Base-by-base conservation (phyloP, 2,329 filamentous ascomycete genomes). In the Bretziella fagacearum region DNA sequence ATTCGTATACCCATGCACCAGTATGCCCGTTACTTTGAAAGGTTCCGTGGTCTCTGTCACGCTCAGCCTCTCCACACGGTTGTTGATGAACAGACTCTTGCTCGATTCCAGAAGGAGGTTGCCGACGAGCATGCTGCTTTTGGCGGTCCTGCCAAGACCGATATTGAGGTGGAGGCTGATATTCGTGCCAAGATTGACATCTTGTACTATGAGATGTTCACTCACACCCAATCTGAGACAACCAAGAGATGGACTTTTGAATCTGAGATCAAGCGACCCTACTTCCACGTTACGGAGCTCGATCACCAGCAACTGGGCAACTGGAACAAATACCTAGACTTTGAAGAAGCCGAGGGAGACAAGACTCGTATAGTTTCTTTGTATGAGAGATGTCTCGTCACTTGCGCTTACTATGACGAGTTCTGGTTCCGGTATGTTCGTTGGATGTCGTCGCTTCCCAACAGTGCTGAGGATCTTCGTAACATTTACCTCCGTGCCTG, bases 361-460 rank as follows among this genome's bases (percentile, higher is more conserved):
- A 84, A 78, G 54, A 63, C 69, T 11, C 76, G 91, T 50, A 80
- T 73, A 39, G 74, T 82, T 4, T 91, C 91, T 57, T 65, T 98
- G 26, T 96, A 98, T 59, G 91, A 98, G 66, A 79, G 91, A 44
- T 96, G 87, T 56, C 64, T 98, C 45, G 84, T 94, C 29, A 89
- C 85, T 0, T 93, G 84, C 57, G 89, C 91, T 13, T 81, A 93
- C 54, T 95, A 98, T 59, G 89, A 96, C 43, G 89, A 96, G 59
- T 93, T 96, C 62, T 98, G 91, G 91, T 77, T 93, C 56, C 81
- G 91, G n/a, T 98, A 94, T 62, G 84, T 82, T 13, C 73, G 89
- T 33, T 98, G 91, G 91, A 93, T 95, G 83, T 71, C 74, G 50
- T 77, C 77, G 0, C 84, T 93, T 58, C 65, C 75, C 1, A 77